A percentile compares a stretch with the other conserved stretches of the same genome.
Evolutionary conservation across 345 rosid species (phyloP).

Genomic region (Citrus unshiu): DNA sequence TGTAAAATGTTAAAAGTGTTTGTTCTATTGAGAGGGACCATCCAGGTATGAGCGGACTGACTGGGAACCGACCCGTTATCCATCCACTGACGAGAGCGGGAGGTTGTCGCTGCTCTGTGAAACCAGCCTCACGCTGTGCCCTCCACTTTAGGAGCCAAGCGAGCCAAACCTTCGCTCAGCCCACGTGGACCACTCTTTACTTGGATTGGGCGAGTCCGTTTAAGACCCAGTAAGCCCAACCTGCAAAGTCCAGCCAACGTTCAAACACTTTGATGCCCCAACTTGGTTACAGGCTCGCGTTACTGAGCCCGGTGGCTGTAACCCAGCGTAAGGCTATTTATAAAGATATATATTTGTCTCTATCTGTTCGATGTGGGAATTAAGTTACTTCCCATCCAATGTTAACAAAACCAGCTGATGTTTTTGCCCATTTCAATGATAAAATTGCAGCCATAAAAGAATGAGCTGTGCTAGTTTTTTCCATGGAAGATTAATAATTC

Average conservation of each 20-base stretch:
- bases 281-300: constrained; percentile 19
- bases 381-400: no score
- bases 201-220: constrained; percentile 13
- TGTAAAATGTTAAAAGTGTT: neutral
- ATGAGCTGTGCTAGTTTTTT: no score
- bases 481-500: no score
- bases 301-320: neutral
- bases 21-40: neutral
- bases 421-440: neutral
- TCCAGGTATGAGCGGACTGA: neutral
- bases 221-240: neutral
- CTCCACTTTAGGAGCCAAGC: neutral
- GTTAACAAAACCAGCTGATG: no score
- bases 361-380: no score
- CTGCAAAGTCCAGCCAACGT: neutral
- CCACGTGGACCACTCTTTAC: constrained; percentile 17
- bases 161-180: neutral
- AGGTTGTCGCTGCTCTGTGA: constrained; percentile 37
- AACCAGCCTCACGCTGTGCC: constrained; percentile 35
- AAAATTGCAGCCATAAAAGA: neutral
- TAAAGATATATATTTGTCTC: no score
- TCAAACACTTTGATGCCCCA: constrained; percentile 12
- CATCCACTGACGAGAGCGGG: constrained; percentile 36
- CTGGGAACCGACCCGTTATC: constrained; percentile 22
- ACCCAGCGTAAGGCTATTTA: fast-evolving